Evolutionary conservation across 352 stramenopile genomes (phyloP).

Genomic region (Phytopythium mirpurense): DNA sequence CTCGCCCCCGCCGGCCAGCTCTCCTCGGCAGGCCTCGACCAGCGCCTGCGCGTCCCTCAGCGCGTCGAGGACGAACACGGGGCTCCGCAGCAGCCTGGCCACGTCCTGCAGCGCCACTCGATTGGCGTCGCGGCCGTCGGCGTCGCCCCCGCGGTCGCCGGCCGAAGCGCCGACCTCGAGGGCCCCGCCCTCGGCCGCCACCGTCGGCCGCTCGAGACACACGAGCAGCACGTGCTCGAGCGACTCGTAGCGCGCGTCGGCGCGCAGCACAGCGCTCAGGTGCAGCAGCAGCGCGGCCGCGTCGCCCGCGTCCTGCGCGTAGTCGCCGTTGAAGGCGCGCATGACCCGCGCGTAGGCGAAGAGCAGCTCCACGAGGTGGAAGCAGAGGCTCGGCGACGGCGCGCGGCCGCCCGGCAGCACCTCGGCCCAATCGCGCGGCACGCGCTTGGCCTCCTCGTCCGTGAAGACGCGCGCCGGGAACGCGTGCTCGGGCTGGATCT

Average conservation of each 20-base stretch:
- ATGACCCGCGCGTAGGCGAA: conserved; percentile 69
- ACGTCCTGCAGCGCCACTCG: conserved; percentile 37
- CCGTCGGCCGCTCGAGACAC: conserved; percentile 26
- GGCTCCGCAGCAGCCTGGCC: conserved; percentile 23
- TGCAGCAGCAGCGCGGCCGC: conserved; percentile 41
- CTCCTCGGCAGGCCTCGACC: conserved; percentile 25
- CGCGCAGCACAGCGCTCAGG: conserved; percentile 39
- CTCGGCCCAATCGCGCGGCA: conserved; percentile 27
- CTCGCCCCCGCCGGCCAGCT: conserved; percentile 10
- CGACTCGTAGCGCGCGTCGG: conserved; percentile 39
- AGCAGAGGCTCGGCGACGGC: conserved; percentile 39
- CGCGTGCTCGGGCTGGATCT: conserved; percentile 23
- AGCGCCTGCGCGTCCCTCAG: conserved; percentile 44
- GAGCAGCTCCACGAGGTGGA: conserved; percentile 62
- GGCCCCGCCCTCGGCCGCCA: conserved; percentile 5
- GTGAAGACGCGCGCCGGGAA: conserved; percentile 55
- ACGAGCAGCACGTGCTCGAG: conserved; percentile 38
- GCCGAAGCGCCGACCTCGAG: background rate
- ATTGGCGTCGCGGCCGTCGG: conserved; percentile 12
- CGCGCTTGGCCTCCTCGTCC: conserved; percentile 17
- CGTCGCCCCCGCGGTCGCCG: background rate
- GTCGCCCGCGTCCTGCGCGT: conserved; percentile 45
- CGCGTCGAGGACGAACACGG: conserved; percentile 64
- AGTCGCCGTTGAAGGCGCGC: conserved; percentile 77
- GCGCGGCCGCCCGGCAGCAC: conserved; percentile 23